A percentile compares a stretch with the other conserved stretches of the same genome.
Evolutionary conservation across 441 rosid species (phyloP).

Genomic region (Omphalea diandra): DNA sequence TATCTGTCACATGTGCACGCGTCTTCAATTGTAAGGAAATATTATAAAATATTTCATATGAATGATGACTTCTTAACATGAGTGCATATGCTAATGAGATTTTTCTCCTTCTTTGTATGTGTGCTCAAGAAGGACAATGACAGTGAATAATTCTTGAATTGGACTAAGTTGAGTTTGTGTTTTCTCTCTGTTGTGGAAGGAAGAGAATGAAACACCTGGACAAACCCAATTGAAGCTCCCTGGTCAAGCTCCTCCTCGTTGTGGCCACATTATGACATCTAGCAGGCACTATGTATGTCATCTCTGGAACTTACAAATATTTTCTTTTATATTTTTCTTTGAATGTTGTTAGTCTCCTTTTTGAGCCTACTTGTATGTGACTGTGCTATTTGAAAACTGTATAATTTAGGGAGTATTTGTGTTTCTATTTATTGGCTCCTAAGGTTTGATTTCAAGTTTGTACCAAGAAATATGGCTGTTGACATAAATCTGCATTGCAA

Average conservation of each 20-base stretch:
- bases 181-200: conserved; percentile 78
- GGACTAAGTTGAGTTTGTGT: conserved; percentile 33
- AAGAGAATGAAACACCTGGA: conserved; percentile 96
- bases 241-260: conserved; percentile 97
- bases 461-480: neutral
- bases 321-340: conserved; percentile 4
- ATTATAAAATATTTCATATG: neutral
- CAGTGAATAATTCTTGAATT: conserved; percentile 15
- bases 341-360: neutral
- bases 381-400: neutral
- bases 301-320: conserved; percentile 26
- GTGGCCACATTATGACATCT: conserved; percentile 92
- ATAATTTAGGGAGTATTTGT: neutral
- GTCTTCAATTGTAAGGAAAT: neutral
- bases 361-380: neutral
- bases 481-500: neutral
- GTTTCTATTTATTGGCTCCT: neutral
- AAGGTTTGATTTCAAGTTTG: conserved; percentile 1
- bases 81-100: neutral
- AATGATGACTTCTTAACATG: neutral
- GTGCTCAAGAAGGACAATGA: neutral
- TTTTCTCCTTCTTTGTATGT: neutral
- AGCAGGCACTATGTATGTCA: conserved; percentile 88
- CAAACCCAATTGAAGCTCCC: conserved; percentile 99
- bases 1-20: no score